Base-by-base conservation (phyloP, 352 stramenopile genomes). In the Globisporangium barbulae region DNA sequence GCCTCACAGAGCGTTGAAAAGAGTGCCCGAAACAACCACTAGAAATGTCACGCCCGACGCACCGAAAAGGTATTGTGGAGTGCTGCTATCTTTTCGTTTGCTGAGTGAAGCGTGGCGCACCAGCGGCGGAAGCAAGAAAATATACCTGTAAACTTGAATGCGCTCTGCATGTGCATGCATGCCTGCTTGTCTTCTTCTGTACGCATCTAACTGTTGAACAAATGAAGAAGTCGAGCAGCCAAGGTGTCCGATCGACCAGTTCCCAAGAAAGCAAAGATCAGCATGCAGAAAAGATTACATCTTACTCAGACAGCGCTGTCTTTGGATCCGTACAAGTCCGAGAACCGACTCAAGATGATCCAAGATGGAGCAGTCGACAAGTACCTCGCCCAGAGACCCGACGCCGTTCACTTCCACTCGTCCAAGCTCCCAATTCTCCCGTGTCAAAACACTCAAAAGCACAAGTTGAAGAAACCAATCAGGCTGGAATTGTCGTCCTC, bases 401-500 rank as follows among this genome's bases (percentile, higher is more conserved):
- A 81, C 41, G 50, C 68, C n/a, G 79, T 93, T 31, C 75, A 76
- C 53, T 64, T 83, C n/a, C 77, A 91, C 67, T 59, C 74, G 10
- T 57, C 69, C 37, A 91, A 79, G 39, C 50, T 86, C 19, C 83
- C 81, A 13, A 64, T 58, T 19, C 45, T 89, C 37, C 81, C 76
- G 30, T 83, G 72, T 31, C 72, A 68, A 42, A 80, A 85, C 22
- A 59, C 71, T 6, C 59, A 69, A 37, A 79, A 75, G 35, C 72
- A 74, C 37, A 90, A 85, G 57, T 68, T 94, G 33, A 88, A 76
- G 66, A 91, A 77, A 35, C 45, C 76, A 7, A 70, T 85, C 48
- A 55, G 54, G 13, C 60, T 94, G 33, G 54, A 69, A 21, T 41
- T 81, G 19, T 73, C 75, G 37, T 15, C 67, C 8, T 71, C 70